These are phyloP conservation scores for Nicotiana undulata DNA, from an alignment of 257 asterid species.

Conservation along the genomic window DNA sequence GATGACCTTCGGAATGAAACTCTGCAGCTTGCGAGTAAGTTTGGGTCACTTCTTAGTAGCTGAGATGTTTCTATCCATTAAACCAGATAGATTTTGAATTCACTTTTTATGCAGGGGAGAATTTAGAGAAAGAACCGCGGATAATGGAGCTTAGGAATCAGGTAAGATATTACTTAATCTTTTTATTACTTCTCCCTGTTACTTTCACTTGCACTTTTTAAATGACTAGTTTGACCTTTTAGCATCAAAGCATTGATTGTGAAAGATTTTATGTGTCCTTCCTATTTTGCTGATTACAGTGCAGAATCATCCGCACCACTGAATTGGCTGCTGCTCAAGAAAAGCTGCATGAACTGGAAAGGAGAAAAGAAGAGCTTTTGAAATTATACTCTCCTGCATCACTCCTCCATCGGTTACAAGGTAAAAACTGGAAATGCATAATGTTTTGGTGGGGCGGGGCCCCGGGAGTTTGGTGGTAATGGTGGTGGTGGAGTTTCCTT, in stretches of 20 bases:
- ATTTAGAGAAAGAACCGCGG: slow-evolving; percentile 84
- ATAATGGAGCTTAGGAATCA: slow-evolving; percentile 95
- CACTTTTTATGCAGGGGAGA: slow-evolving; percentile 46
- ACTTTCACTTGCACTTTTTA: not conserved
- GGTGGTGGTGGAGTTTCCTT: not conserved
- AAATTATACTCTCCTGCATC: slow-evolving; percentile 68
- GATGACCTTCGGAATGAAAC: slow-evolving; percentile 84
- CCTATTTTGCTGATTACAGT: slow-evolving; percentile 43
- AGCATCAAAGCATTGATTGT: not conserved
- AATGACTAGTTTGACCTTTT: not conserved
- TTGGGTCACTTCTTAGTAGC: not conserved
- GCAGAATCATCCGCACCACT: slow-evolving; percentile 86
- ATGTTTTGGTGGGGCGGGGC: not conserved
- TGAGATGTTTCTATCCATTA: not conserved
- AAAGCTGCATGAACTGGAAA: slow-evolving; percentile 69
- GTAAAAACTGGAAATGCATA: slow-evolving; percentile 20
- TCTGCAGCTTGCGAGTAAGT: slow-evolving; percentile 87
- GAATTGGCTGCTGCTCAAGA: slow-evolving; percentile 97
- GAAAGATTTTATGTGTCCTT: slow-evolving; percentile 3
- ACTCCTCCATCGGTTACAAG: slow-evolving; percentile 67
- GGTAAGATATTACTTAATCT: slow-evolving; percentile 34
- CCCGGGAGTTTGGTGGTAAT: not conserved
- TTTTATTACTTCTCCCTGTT: not conserved
- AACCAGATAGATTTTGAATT: not conserved
- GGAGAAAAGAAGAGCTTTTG: slow-evolving; percentile 59